Conservation (phyloP, 768 basidiomycete species). For the Kwoniella dejecticola region DNA sequence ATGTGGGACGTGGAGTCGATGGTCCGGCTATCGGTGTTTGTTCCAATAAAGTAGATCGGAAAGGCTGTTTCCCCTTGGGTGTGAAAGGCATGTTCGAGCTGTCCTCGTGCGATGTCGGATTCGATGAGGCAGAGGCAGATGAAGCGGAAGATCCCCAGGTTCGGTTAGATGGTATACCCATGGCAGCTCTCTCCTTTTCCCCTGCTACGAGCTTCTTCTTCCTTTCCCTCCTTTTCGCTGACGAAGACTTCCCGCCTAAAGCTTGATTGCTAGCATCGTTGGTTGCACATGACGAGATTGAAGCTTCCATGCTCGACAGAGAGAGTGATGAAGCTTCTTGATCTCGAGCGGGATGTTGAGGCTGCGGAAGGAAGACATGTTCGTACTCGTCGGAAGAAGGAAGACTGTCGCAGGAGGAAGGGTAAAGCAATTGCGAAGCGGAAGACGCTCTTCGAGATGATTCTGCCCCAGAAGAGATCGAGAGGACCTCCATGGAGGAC, state of each 20-base stretch:
- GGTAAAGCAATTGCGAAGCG: background rate
- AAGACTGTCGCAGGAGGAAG: background rate
- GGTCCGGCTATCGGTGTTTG: background rate
- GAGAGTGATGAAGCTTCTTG: no score
- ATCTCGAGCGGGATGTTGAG: no score
- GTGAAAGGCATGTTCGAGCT: background rate
- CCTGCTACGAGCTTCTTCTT: conserved; percentile 20
- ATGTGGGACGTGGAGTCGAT: background rate
- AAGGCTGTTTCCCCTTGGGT: background rate
- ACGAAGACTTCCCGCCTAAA: conserved; percentile 1
- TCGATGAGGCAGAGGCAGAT: background rate
- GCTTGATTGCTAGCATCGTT: background rate
- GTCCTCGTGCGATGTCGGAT: background rate
- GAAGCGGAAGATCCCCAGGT: background rate
- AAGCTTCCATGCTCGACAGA: conserved; percentile 8
- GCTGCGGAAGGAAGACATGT: background rate
- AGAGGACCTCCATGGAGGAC: conserved; percentile 25
- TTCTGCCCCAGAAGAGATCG: conserved; percentile 11
- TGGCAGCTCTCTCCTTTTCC: conserved; percentile 15
- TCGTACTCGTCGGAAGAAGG: conserved; percentile 1
- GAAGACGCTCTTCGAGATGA: conserved; percentile 4
- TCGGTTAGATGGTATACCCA: conserved; percentile 2
- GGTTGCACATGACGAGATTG: background rate
- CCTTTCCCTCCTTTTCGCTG: conserved; percentile 14
- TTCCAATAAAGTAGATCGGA: background rate